Evolutionary conservation across 768 basidiomycete species (phyloP), one percentile per base, ranked within the genome.

Genomic region (Amanita thiersii): DNA sequence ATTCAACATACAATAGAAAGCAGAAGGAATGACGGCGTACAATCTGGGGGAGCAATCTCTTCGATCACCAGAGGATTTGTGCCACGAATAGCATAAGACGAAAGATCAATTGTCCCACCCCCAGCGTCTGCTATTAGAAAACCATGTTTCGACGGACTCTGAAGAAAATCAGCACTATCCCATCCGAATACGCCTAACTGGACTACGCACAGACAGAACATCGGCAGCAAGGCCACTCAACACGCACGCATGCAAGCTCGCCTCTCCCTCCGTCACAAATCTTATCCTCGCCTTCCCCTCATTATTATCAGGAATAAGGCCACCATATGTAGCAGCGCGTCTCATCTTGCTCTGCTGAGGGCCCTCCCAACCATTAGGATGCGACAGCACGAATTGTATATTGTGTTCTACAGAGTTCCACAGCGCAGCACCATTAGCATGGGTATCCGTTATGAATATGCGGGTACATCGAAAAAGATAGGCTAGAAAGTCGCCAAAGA

Each of bases 181-280:
- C 29, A 30, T 30, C 14, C 29, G 9, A 30, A 9, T 30, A 30
- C 29, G 29, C 29, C 29, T 18, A 19, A 39, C 20, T 35, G 43
- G 19, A 45, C 8, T 5, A 62, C 71, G 34, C 48, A 86, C 85
- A 39, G 77, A 79, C 49, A 88, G 75, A 24, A 87, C 81, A 48
- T 87, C 84, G 2, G 74, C 77, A 12, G 85, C 84, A 2, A 88
- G 68, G 6, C 85, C 85, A 52, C 78, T 86, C 50, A 85, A 58
- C 3, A 87, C 77, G 57, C 85, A 87, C 0, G 84, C 80, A 55
- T 88, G 85, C 51, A 88, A 61, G 68, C 85, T 86, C 0, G 85
- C 85, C 61, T 88, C 85, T 40, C 85, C 85, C 56, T 87, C 85
- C 2, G 84, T 88, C 39, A 88, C 85, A 48, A 88, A 87, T 26